Evolutionary conservation across 1,139 yeast species (phyloP).

Genomic region (Trichomonascaceae sp.): DNA sequence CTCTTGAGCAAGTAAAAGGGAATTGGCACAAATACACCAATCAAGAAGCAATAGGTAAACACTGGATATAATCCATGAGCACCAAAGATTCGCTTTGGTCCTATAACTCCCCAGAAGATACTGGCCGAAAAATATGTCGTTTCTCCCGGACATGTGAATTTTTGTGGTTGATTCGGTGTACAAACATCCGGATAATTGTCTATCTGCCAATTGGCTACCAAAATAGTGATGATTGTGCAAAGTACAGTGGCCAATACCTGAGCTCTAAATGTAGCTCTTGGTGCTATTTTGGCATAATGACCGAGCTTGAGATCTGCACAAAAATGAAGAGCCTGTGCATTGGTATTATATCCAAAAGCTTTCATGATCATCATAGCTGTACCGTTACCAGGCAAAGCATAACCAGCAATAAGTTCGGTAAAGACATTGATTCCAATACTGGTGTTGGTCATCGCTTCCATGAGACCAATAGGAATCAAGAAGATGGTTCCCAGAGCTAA

Average conservation of each 20-base stretch:
- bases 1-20: conserved; percentile 33
- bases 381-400: conserved; percentile 58
- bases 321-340: conserved; percentile 56
- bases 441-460: conserved; percentile 48
- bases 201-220: conserved; percentile 50
- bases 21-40: conserved; percentile 45
- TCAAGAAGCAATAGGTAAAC: conserved; percentile 45
- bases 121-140: conserved; percentile 46
- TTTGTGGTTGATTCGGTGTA: conserved; percentile 34
- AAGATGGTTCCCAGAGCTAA: conserved; percentile 48
- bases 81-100: conserved; percentile 53
- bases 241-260: conserved; percentile 42
- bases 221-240: conserved; percentile 41
- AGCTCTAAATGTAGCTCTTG: conserved; percentile 52
- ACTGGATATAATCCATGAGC: conserved; percentile 39
- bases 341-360: conserved; percentile 53
- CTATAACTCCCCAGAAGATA: conserved; percentile 59
- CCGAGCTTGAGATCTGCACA: conserved; percentile 52
- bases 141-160: conserved; percentile 33
- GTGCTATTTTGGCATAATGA: conserved; percentile 55
- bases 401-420: conserved; percentile 52
- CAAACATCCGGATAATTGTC: conserved; percentile 44
- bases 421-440: conserved; percentile 51
- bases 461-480: conserved; percentile 44
- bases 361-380: conserved; percentile 55